Conservation (phyloP, 2,329 filamentous ascomycete genomes). For the Emmonsiellopsis sp. region DNA sequence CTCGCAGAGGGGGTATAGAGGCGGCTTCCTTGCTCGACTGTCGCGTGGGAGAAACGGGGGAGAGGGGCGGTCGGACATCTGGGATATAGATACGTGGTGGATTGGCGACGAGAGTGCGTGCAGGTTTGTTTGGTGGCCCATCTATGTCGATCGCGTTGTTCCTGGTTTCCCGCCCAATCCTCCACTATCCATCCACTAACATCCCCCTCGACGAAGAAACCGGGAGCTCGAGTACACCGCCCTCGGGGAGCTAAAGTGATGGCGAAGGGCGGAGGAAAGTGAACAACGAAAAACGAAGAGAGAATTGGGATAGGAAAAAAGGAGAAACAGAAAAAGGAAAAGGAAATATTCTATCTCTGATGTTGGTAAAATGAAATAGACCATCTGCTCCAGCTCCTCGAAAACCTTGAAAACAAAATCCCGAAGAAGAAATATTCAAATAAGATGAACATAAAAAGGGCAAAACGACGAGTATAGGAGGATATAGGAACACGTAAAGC, state of each 20-base stretch:
- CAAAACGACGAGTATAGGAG: background rate
- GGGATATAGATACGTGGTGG: no score
- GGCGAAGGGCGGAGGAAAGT: background rate
- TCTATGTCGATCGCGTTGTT: no score
- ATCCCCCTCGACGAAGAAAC: no score
- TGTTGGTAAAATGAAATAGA: slow-evolving; percentile 6
- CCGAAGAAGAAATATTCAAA: background rate
- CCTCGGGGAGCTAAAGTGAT: background rate
- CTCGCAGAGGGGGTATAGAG: no score
- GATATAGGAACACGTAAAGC: background rate
- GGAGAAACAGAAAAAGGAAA: slow-evolving; percentile 8
- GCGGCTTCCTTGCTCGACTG: no score
- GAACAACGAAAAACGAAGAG: slow-evolving; percentile 3
- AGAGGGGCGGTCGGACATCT: no score
- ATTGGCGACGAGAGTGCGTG: no score
- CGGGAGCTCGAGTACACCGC: no score
- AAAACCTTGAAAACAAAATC: background rate
- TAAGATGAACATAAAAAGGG: background rate
- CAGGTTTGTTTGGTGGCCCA: no score
- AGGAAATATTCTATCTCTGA: slow-evolving; percentile 8
- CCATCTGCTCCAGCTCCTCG: background rate
- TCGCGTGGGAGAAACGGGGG: no score
- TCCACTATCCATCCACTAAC: no score
- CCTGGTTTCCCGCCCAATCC: no score
- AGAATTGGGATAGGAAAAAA: slow-evolving; percentile 9